phyloP scores from a whole-genome alignment of 805 yeast genomes.

The Zygoascus flipseniorum region DNA sequence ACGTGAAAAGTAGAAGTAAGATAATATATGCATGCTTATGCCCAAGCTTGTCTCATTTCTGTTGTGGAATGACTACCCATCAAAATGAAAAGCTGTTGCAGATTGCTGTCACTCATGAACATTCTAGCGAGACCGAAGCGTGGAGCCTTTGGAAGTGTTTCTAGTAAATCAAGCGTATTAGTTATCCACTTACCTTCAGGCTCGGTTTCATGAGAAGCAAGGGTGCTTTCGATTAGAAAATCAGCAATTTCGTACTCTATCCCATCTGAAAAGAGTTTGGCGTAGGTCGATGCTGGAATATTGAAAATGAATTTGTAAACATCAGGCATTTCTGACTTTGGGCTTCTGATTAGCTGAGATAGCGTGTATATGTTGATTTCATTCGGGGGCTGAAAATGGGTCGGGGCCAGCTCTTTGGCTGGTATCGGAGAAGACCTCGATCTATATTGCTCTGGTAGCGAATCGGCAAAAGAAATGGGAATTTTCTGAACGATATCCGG shows the following conservation, averaged over 20 bases:
- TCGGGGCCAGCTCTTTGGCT: background rate
- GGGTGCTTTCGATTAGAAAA: constrained; percentile 13
- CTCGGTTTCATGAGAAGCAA: background rate
- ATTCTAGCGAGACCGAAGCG: constrained; percentile 7
- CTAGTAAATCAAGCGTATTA: background rate
- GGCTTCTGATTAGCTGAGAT: constrained; percentile 14
- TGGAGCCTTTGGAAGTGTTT: constrained; percentile 1
- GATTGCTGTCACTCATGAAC: background rate
- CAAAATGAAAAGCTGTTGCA: background rate
- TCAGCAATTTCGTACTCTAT: constrained; percentile 19
- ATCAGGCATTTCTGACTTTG: constrained; percentile 10
- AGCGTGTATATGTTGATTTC: constrained; percentile 10
- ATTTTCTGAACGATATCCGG: background rate
- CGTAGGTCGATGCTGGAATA: constrained; percentile 4
- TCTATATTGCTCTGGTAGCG: constrained; percentile 8
- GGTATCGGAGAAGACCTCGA: background rate
- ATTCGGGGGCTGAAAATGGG: constrained; percentile 8
- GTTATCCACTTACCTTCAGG: constrained; percentile 1
- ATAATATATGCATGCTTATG: background rate
- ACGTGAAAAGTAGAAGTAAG: background rate
- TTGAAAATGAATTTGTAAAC: constrained; percentile 12
- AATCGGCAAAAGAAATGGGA: constrained; percentile 11
- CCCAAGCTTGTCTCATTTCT: background rate
- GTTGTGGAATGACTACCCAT: background rate
- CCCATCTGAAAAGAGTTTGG: constrained; percentile 12